These are phyloP conservation scores for Inonotus obliquus DNA, from an alignment of 1,284 basidiomycete species.

Conservation along the genomic window DNA sequence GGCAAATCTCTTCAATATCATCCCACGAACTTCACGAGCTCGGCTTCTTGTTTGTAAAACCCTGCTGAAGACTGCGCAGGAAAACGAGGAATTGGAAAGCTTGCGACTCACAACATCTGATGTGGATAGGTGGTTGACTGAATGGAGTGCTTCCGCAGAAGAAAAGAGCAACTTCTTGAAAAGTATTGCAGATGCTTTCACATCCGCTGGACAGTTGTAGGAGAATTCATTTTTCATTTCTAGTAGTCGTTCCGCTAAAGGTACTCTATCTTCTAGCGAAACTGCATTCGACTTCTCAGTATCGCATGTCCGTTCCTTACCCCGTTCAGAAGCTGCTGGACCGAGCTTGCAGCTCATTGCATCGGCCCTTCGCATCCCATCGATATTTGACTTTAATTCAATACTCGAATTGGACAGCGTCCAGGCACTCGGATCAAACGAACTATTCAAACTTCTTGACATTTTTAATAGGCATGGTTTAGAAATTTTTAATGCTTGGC, in stretches of 20 bases:
- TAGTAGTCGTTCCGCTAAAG: neutral
- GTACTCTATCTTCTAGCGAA: conserved; percentile 34
- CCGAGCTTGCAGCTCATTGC: conserved; percentile 58
- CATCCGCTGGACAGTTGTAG: conserved; percentile 53
- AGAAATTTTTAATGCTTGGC: conserved; percentile 63
- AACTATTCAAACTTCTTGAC: conserved; percentile 64
- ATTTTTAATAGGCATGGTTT: conserved; percentile 71
- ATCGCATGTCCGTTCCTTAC: conserved; percentile 56
- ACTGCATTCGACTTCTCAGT: conserved; percentile 62
- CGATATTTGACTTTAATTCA: conserved; percentile 78
- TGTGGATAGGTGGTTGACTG: conserved; percentile 70
- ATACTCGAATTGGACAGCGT: conserved; percentile 74
- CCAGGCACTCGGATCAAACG: conserved; percentile 61
- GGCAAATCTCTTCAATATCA: conserved; percentile 84
- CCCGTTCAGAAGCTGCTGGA: conserved; percentile 45
- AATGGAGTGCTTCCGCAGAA: conserved; percentile 69
- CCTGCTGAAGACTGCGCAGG: conserved; percentile 61
- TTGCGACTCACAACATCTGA: conserved; percentile 60
- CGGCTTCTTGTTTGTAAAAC: conserved; percentile 63
- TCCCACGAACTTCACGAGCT: conserved; percentile 65
- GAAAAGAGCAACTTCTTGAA: conserved; percentile 72
- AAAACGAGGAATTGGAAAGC: conserved; percentile 65
- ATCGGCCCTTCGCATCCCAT: conserved; percentile 64
- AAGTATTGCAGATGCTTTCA: conserved; percentile 58
- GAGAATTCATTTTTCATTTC: conserved; percentile 24